Conservation (phyloP, 225 moss, liverwort and hornwort species). For the Physcomitrellopsis africana region DNA sequence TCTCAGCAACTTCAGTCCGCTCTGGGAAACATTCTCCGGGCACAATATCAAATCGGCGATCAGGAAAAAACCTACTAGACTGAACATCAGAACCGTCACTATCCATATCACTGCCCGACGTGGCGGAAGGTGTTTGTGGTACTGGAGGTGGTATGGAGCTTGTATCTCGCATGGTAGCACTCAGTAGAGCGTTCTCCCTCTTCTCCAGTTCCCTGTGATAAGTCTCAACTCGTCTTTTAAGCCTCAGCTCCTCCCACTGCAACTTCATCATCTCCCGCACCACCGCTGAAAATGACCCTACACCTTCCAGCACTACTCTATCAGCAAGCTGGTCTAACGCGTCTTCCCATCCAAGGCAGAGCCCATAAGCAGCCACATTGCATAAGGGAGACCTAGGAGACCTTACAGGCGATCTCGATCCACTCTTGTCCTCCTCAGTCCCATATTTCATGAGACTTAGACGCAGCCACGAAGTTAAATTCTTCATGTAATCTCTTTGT, state of each 20-base stretch:
- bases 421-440: slow-evolving; percentile 52
- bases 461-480: slow-evolving; percentile 65
- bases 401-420: slow-evolving; percentile 49
- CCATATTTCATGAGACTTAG: slow-evolving; percentile 72
- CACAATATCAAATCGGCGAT: slow-evolving; percentile 44
- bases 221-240: slow-evolving; percentile 59
- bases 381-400: slow-evolving; percentile 46
- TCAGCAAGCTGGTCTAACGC: slow-evolving; percentile 69
- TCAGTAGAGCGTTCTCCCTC: slow-evolving; percentile 45
- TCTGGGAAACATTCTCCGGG: slow-evolving; percentile 33
- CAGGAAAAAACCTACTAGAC: slow-evolving; percentile 27
- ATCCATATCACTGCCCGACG: slow-evolving; percentile 63
- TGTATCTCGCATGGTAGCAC: slow-evolving; percentile 45
- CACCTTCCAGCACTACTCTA: slow-evolving; percentile 62
- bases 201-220: slow-evolving; percentile 64
- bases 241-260: slow-evolving; percentile 74
- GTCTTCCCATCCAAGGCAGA: slow-evolving; percentile 71
- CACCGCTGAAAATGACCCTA: slow-evolving; percentile 60
- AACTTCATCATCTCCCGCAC: slow-evolving; percentile 67
- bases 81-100: slow-evolving; percentile 34
- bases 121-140: slow-evolving; percentile 51
- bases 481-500: slow-evolving; percentile 65
- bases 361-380: slow-evolving; percentile 46
- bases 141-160: slow-evolving; percentile 28
- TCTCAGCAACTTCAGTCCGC: slow-evolving; percentile 47